Evolutionary conservation across 2,329 filamentous ascomycete species (phyloP), one percentile per base, ranked within the genome.

Genomic region (Eurotiales sp.): DNA sequence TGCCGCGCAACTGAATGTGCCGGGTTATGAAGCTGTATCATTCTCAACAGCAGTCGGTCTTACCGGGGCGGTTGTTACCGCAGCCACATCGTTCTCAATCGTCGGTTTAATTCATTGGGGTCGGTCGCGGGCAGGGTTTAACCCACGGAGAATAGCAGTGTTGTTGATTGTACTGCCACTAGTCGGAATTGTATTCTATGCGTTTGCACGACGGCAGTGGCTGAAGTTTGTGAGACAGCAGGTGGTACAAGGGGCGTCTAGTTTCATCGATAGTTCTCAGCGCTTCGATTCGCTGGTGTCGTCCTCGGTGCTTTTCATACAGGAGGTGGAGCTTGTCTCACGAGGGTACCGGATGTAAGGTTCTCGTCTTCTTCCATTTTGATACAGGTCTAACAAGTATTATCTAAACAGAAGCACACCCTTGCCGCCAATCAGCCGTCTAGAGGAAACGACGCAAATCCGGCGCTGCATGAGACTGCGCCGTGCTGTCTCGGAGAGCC

Each of bases 301-400:
- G 34, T 86, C 88, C 27, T 87, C 88, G 2, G 76, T 96, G 50
- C 84, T 87, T 32, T 80, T 96, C 54, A 86, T 96, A 56, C 91
- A 96, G 67, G 91, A 96, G 71, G 90, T 96, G n/a, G 91, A 96
- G 72, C 78, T 96, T 27, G 90, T 96, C 22, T 95, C 91, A 25
- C 83, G 91, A 59, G 91, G 91, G 19, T 96, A 95, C 69, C 81
- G 88, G 71, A 78, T 96, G 84, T 90, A 71, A 68, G 84, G 41
- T 29, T 32, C 40, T 19, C 30, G 23, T 54, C 37, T 15, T 22
- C 46, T 36, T 23, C 21, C 53, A 54, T 43, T 63, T 46, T 63
- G 19, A 3, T 41, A n/a, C 8, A 11, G 40, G 10, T 44, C 22
- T 42, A 41, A 49, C 50, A 45, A 51, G 50, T 3, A 47, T 22